Conservation (phyloP, 2,329 filamentous ascomycete species). For the Epichloe festucae region DNA sequence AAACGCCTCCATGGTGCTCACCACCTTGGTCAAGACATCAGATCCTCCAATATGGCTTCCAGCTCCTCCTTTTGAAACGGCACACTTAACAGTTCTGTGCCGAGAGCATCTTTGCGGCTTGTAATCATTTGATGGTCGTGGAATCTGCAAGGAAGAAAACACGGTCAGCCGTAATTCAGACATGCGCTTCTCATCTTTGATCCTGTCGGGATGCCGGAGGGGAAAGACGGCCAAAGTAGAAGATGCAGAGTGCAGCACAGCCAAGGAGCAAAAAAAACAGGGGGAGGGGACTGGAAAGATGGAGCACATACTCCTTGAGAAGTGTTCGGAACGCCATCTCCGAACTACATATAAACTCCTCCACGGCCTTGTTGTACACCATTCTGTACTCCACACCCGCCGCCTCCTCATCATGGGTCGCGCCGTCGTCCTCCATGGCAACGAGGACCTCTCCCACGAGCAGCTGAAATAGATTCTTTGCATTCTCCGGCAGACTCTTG, state of each 20-base stretch:
- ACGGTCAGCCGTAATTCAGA: constrained; percentile 10
- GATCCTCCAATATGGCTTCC: constrained; percentile 75
- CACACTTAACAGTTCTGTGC: constrained; percentile 73
- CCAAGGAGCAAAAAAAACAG: not conserved
- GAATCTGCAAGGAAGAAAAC: constrained; percentile 40
- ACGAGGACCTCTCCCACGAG: constrained; percentile 75
- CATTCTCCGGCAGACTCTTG: constrained; percentile 82
- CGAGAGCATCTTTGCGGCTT: constrained; percentile 70
- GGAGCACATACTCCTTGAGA: constrained; percentile 63
- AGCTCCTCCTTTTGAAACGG: constrained; percentile 82
- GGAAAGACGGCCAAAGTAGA: not conserved
- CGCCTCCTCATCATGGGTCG: constrained; percentile 25
- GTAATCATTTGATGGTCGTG: constrained; percentile 97
- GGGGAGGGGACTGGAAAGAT: not conserved
- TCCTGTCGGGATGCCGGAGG: too few relatives aligned
- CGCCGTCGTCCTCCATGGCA: constrained; percentile 49
- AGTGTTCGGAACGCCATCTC: constrained; percentile 92
- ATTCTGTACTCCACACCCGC: constrained; percentile 79
- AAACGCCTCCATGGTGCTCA: too few relatives aligned
- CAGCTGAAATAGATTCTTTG: constrained; percentile 72
- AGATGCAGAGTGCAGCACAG: not conserved
- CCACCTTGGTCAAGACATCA: constrained; percentile 16
- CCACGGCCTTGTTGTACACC: constrained; percentile 87
- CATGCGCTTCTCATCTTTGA: too few relatives aligned
- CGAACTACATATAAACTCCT: constrained; percentile 93